Evolutionary conservation across 257 asterid species (phyloP).

Genomic region (Agastache rugosa): DNA sequence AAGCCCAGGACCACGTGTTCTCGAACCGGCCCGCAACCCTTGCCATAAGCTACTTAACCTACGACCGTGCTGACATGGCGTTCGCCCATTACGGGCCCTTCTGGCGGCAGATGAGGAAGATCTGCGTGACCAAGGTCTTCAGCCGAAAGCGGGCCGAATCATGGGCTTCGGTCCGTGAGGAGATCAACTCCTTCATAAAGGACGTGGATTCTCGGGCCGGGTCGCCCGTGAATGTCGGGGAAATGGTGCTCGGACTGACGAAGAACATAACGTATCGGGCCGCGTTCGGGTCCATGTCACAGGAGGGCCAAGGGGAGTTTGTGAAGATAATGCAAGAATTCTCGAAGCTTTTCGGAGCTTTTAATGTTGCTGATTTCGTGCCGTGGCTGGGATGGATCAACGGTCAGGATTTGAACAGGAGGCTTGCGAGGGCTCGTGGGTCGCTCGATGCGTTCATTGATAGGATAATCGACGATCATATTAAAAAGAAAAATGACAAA

Average conservation of each 20-base stretch:
- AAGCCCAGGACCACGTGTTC: slow-evolving; percentile 73
- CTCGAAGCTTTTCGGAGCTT: slow-evolving; percentile 73
- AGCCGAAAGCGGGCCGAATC: slow-evolving; percentile 83
- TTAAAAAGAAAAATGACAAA: slow-evolving; percentile 38
- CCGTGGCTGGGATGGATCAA: slow-evolving; percentile 70
- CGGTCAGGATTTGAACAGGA: slow-evolving; percentile 39
- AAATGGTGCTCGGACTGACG: slow-evolving; percentile 63
- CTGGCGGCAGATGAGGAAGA: slow-evolving; percentile 87
- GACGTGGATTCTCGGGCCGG: not conserved
- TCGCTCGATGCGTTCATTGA: slow-evolving; percentile 75
- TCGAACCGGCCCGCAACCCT: slow-evolving; percentile 77
- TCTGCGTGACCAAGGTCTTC: slow-evolving; percentile 74
- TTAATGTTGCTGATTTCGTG: slow-evolving; percentile 69
- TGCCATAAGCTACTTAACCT: slow-evolving; percentile 69
- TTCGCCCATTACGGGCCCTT: slow-evolving; percentile 88
- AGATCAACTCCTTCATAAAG: slow-evolving; percentile 49
- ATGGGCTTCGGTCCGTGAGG: slow-evolving; percentile 82
- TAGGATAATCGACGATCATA: slow-evolving; percentile 65
- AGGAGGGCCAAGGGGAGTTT: slow-evolving; percentile 66
- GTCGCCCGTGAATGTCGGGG: slow-evolving; percentile 55
- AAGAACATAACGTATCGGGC: slow-evolving; percentile 68
- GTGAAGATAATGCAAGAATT: slow-evolving; percentile 71
- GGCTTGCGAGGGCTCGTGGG: slow-evolving; percentile 59
- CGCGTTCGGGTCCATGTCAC: slow-evolving; percentile 70
- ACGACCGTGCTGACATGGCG: slow-evolving; percentile 84